These are phyloP conservation scores for Cyclotella distinguenda DNA, from an alignment of 108 stramenopile species.

Conservation along the genomic window DNA sequence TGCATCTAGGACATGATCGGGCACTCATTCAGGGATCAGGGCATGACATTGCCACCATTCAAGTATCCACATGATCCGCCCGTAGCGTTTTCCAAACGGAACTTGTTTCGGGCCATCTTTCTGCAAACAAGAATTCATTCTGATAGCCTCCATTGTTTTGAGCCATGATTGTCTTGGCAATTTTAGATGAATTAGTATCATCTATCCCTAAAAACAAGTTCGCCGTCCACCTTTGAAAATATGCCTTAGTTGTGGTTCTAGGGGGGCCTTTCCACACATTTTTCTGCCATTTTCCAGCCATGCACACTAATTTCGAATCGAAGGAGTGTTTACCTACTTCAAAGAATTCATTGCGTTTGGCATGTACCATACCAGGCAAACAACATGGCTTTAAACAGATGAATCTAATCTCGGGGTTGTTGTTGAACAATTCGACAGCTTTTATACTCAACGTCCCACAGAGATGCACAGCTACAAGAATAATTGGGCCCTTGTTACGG, in stretches of 20 bases:
- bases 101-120: constrained; percentile 40
- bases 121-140: constrained; percentile 63
- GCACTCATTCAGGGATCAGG: too few species aligned
- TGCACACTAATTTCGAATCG: constrained; percentile 53
- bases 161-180: constrained; percentile 21
- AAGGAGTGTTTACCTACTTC: constrained; percentile 49
- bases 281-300: constrained; percentile 52
- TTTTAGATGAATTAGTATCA: constrained; percentile 19
- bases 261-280: constrained; percentile 62
- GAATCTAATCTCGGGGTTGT: constrained; percentile 38
- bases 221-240: constrained; percentile 52
- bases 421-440: constrained; percentile 65
- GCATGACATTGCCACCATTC: too few species aligned
- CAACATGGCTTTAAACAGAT: constrained; percentile 70
- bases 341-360: constrained; percentile 56
- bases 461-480: constrained; percentile 62
- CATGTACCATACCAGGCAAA: constrained; percentile 62
- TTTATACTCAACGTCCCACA: constrained; percentile 63
- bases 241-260: constrained; percentile 23
- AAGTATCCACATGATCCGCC: too few species aligned
- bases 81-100: constrained; percentile 31
- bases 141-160: constrained; percentile 54
- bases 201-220: constrained; percentile 49
- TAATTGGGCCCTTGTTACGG: constrained; percentile 35
- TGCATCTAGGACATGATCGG: too few species aligned